These are phyloP conservation scores for Lichtheimia ramosa DNA, from an alignment of 371 early-diverging fungal species.

Conservation along the genomic window DNA sequence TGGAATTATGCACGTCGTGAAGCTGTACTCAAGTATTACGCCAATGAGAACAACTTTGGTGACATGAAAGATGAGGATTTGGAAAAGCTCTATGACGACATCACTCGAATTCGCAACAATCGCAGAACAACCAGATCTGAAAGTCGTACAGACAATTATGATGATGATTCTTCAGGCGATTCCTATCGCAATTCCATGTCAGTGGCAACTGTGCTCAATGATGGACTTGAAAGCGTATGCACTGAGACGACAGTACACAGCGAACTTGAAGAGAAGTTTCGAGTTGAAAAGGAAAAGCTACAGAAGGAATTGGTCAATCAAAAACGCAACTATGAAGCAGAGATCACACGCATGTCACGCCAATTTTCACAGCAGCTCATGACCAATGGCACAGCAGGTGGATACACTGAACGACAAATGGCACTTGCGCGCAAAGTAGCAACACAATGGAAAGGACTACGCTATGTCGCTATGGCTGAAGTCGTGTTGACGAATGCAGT, in stretches of 20 bases:
- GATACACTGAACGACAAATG: conserved; percentile 26
- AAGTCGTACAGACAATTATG: conserved; percentile 22
- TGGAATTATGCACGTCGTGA: conserved; percentile 84
- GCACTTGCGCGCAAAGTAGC: conserved; percentile 4
- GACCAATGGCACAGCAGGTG: conserved; percentile 15
- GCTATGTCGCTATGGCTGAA: conserved; percentile 73
- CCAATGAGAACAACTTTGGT: conserved; percentile 44
- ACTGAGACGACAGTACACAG: conserved; percentile 37
- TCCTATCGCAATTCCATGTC: conserved; percentile 8
- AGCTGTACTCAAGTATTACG: conserved; percentile 56
- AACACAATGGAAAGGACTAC: conserved; percentile 60
- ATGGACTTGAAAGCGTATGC: conserved; percentile 42
- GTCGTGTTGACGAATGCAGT: conserved; percentile 67
- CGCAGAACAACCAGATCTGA: conserved; percentile 50
- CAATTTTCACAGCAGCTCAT: conserved; percentile 15
- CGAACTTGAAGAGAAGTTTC: conserved; percentile 52
- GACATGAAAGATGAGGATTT: conserved; percentile 61
- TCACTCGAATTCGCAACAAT: conserved; percentile 50
- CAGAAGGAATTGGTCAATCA: conserved; percentile 47
- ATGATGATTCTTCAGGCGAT: conserved; percentile 10
- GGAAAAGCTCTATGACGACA: conserved; percentile 57
- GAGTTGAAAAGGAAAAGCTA: conserved; percentile 54
- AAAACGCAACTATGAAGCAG: conserved; percentile 56
- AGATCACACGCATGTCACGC: conserved; percentile 51
- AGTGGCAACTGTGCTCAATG: conserved; percentile 24